phyloP scores from a whole-genome alignment of 257 asterid genomes.

The Nicotiana undulata region DNA sequence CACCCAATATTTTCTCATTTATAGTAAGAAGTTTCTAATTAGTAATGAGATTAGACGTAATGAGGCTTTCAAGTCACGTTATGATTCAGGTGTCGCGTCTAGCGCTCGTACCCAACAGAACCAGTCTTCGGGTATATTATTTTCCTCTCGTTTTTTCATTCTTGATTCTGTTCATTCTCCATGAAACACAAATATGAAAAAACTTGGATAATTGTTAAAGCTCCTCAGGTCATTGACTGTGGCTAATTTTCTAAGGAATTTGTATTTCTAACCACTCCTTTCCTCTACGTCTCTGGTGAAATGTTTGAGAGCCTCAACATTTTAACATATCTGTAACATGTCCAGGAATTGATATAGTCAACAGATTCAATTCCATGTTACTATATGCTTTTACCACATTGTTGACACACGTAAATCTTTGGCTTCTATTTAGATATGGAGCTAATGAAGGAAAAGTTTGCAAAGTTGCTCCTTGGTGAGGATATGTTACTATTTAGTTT shows the following conservation, averaged over 20 bases:
- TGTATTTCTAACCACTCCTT: not conserved
- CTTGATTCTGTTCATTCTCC: not conserved
- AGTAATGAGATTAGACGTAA: no score
- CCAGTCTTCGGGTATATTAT: conserved; percentile 29
- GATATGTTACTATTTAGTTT: no score
- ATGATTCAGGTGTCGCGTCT: conserved; percentile 6
- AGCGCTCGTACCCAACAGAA: conserved; percentile 4
- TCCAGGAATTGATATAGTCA: not conserved
- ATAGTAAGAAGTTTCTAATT: no score
- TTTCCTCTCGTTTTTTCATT: not conserved
- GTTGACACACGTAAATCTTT: not conserved
- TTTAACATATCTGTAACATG: no score
- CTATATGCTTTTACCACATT: not conserved
- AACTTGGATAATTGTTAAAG: not conserved
- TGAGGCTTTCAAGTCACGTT: conserved; percentile 10
- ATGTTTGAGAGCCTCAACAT: not conserved
- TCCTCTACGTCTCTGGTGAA: not conserved
- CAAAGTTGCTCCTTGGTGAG: conserved; percentile 92
- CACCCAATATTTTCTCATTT: no score
- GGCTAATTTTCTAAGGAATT: no score
- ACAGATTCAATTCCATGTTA: not conserved
- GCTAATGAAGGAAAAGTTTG: conserved; percentile 80
- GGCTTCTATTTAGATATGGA: conserved; percentile 40
- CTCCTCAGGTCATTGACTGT: no score
- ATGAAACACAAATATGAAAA: not conserved